Conservation (phyloP, 169 alveolate species). For the Cryptosporidium felis region DNA sequence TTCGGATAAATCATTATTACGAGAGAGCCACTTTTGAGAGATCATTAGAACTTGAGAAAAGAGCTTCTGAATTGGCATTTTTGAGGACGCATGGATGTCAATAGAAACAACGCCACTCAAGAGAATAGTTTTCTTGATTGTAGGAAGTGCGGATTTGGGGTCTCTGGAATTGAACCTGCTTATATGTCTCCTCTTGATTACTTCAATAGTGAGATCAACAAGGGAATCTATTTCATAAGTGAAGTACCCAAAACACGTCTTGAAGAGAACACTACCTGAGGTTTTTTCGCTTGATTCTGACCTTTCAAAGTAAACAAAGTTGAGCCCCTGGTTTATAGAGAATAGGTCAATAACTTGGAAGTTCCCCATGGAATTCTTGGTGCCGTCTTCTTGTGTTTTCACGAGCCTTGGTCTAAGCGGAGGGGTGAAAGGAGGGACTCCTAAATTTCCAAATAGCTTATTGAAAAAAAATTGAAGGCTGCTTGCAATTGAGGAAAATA, state of each 20-base stretch:
- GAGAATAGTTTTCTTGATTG: neutral
- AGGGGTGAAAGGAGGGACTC: neutral
- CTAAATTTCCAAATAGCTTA: neutral
- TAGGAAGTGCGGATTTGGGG: neutral
- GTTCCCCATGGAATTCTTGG: neutral
- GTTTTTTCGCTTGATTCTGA: neutral
- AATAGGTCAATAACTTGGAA: constrained; percentile 17
- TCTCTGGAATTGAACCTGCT: neutral
- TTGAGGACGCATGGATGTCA: neutral
- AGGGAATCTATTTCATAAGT: constrained; percentile 12
- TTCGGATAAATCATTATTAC: neutral
- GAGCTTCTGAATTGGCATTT: neutral
- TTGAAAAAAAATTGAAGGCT: neutral
- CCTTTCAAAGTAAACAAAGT: constrained; percentile 11
- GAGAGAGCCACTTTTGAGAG: neutral
- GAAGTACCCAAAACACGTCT: neutral
- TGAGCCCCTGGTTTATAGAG: neutral
- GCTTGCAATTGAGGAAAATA: neutral
- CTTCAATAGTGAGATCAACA: neutral
- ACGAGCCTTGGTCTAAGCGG: neutral
- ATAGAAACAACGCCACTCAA: constrained; percentile 3
- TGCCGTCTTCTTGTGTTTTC: neutral
- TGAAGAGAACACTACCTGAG: neutral
- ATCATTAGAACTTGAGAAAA: neutral
- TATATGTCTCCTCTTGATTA: neutral